Evolutionary conservation across 768 basidiomycete genomes (phyloP), one percentile per base, ranked within the genome.

Genomic region (Rhizopogon salebrosus): DNA sequence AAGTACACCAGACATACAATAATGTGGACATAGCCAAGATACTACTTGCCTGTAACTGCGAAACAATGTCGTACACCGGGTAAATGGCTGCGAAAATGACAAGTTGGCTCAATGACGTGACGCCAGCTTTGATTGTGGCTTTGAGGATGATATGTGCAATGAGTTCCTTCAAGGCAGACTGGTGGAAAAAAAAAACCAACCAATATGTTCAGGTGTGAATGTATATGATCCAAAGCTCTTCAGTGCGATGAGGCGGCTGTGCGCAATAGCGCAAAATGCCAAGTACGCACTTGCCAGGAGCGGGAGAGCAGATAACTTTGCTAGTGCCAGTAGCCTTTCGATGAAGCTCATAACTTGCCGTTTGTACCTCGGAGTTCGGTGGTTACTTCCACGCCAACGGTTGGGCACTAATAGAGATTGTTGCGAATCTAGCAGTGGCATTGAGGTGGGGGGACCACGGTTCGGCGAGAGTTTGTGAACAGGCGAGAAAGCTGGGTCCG

Each of bases 51-150:
- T 57, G 59, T 20, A 67, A 35, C n/a, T 34, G 50, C 7, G 61
- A 57, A 29, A 66, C 4, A 0, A 60, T 23, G 29, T 48, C 48
- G 6, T 54, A 52, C 18, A 66, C 20, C 4, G 66, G 65, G 39
- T 43, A 59, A n/a, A 66, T 60, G 1, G 65, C 66, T 14, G 68
- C 62, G 37, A 57, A 60, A 24, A 66, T 53, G 22, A 69, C 22
- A 23, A 67, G 52, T 40, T 67, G 62, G n/a, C 57, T 66, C 20
- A 67, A 58, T 3, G 62, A 51, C 16, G 65, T 67, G 46, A 68
- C 54, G 22, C 60, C 67, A 40, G 62, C 60, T 53, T 67, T 67
- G 51, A 67, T 68, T 9, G 55, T 42, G 16, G 66, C 65, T 68
- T 24, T 2, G 6, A 52, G 51, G 14, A 24, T 40, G 41, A 39